Evolutionary conservation across 169 alveolate genomes (phyloP), one percentile per base, ranked within the genome.

Genomic region (Plasmodium cynomolgi): DNA sequence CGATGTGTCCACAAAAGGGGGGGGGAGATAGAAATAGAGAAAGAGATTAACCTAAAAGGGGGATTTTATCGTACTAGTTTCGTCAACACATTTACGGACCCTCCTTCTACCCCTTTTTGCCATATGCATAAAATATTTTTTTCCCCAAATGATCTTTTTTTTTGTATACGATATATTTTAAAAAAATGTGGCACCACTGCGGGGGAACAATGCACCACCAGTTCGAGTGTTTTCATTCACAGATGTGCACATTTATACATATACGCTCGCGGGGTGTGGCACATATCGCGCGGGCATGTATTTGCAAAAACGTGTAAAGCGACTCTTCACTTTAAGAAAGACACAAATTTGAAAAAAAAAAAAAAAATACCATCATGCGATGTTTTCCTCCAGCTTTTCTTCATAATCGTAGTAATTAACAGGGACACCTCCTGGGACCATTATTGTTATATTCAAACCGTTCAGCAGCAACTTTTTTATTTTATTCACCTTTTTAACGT

Each of bases 401-500:
- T 81, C 95, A 39, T 94, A 80, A 44, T 92, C 93, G 54, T 93
- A 92, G 91, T 93, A 95, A 77, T 85, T 83, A n/a, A 91, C 93
- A 6, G 97, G 95, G 62, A 92, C 93, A 11, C 98, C 98, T 31
- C 98, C 98, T 1, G 98, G 98, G 73, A 97, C 97, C 93, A 97
- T 86, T 96, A 97, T 96, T 75, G 98, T 98, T 84, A 97, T 95
- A 81, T 97, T 92, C 90, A 96, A 97, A 39, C 98, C 98, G 92
- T 97, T 97, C 44, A 97, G 81, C 79, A 97, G 84, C 47, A 96
- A 95, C 34, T 97, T 97, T 83, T 96, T 96, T 33, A 97, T 95
- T 83, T 97, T 97, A 71, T 96, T 96, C 47, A 97, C 96, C 56
- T 96, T 93, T 39, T 84, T 84, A 72, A 97, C 97, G 13, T 94